A percentile compares a stretch with the other conserved stretches of the same genome.
phyloP scores from a whole-genome alignment of 2,329 filamentous ascomycete genomes.

The Dactylellina haptotyla region DNA sequence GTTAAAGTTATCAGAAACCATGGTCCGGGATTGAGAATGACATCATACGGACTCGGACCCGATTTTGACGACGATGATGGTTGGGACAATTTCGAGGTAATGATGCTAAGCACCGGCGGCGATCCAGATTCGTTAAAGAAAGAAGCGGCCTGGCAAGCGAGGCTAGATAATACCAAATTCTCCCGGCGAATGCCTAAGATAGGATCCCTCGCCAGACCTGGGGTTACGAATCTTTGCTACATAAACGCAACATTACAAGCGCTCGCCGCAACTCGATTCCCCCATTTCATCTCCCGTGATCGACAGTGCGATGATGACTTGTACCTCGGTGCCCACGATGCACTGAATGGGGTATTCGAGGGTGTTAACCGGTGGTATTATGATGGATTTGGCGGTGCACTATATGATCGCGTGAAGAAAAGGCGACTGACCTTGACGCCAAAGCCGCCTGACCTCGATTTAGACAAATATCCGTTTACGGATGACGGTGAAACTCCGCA shows the following conservation, averaged over 20 bases:
- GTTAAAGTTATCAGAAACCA: no score
- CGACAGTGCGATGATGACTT: neutral
- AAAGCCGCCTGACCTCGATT: neutral
- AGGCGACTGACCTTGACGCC: constrained; percentile 1
- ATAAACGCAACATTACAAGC: constrained; percentile 28
- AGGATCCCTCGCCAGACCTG: constrained; percentile 8
- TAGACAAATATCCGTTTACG: constrained; percentile 1
- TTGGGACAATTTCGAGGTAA: neutral
- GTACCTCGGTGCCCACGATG: neutral
- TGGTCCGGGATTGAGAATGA: no score
- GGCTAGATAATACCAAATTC: neutral
- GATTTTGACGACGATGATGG: no score
- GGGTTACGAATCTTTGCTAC: constrained; percentile 14
- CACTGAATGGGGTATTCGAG: neutral
- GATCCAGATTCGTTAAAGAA: neutral
- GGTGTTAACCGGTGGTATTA: constrained; percentile 5
- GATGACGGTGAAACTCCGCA: neutral
- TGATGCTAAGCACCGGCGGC: neutral
- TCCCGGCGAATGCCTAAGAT: neutral
- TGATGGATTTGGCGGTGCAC: neutral
- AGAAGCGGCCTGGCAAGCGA: neutral
- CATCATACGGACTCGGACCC: no score
- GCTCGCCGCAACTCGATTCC: constrained; percentile 16
- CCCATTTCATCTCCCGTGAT: neutral
- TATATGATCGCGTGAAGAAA: neutral